Conservation (phyloP, 2,329 filamentous ascomycete species). For the Coniochaeta hoffmannii region DNA sequence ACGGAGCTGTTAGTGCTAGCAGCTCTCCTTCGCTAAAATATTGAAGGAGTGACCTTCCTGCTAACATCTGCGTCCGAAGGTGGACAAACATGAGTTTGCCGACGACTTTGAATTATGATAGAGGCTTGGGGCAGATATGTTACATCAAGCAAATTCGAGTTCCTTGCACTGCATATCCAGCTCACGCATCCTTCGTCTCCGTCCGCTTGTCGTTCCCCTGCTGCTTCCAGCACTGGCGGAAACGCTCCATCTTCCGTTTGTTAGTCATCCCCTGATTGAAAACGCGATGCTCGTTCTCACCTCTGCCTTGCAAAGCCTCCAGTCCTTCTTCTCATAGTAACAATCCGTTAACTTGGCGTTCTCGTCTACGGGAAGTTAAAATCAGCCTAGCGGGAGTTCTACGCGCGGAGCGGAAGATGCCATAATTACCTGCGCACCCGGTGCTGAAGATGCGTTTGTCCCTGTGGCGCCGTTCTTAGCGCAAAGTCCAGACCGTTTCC, state of each 20-base stretch:
- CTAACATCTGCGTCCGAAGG: neutral
- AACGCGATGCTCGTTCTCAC: conserved; percentile 40
- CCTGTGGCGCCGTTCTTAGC: conserved; percentile 44
- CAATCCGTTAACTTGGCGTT: conserved; percentile 90
- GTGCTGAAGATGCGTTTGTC: conserved; percentile 97
- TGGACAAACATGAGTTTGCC: neutral
- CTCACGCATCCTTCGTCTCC: conserved; percentile 53
- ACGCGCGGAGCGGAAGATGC: neutral
- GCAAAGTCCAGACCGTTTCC: neutral
- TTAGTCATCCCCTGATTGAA: neutral
- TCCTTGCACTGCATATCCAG: neutral
- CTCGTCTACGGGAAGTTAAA: conserved; percentile 52
- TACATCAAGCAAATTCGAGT: too few relatives aligned
- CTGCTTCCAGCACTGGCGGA: conserved; percentile 84
- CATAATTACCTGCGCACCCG: conserved; percentile 71
- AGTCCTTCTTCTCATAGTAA: conserved; percentile 94
- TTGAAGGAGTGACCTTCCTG: neutral
- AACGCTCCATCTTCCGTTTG: conserved; percentile 69
- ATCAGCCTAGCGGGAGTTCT: neutral
- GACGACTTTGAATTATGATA: too few relatives aligned
- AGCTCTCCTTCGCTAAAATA: neutral
- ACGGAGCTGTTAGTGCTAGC: neutral
- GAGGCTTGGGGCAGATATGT: too few relatives aligned
- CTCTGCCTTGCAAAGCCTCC: conserved; percentile 81
- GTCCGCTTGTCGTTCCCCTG: conserved; percentile 84